Base-by-base conservation (phyloP, 768 basidiomycete species). In the Hygrocybe punicea region DNA sequence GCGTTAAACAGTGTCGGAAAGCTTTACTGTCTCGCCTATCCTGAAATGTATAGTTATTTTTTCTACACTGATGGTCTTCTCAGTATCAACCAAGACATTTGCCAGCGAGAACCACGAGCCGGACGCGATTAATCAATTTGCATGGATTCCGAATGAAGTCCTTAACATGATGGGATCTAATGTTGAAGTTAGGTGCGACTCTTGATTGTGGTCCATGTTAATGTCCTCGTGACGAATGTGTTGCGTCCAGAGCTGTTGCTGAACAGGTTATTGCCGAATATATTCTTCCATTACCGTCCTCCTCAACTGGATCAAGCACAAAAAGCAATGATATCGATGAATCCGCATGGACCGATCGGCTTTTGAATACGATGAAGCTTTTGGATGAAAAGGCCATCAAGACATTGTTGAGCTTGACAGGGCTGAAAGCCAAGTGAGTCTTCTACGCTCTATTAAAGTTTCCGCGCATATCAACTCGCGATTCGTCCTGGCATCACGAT, bases 111-210 rank as follows among this genome's bases (percentile, higher is more conserved):
- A 85, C 58, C 84, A 85, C 39, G 91, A 93, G 53, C 71, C 79
- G 2, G 75, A 81, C 1, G 93, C 93, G 2, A 78, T 87, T 29
- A 64, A 75, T 14, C 90, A 95, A 46, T 98, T 98, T 65, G 84
- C 84, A 0, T 99, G 97, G 97, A 98, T 99, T 59, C 94, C 97
- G 0, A 79, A 86, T 24, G 75, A 79, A 39, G 75, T 98, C 29
- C 74, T 95, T 8, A 77, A 78, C 40, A 79, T 81, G 58, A 75
- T 79, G 8, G 71, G 75, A n/a, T 68, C 79, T 16, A 79, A 76
- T 13, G 36, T 69, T 0, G 89, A 91, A 63, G 77, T 84, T 42
- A 82, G 84, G 86, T 88, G 59, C 52, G 78, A 58, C 17, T 16
- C 50, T 21, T 13, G 14, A 34, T 11, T 9, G 8, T 50, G 14